Base-by-base conservation (phyloP, 2,329 filamentous ascomycete species). In the Paecilomyces sp. region DNA sequence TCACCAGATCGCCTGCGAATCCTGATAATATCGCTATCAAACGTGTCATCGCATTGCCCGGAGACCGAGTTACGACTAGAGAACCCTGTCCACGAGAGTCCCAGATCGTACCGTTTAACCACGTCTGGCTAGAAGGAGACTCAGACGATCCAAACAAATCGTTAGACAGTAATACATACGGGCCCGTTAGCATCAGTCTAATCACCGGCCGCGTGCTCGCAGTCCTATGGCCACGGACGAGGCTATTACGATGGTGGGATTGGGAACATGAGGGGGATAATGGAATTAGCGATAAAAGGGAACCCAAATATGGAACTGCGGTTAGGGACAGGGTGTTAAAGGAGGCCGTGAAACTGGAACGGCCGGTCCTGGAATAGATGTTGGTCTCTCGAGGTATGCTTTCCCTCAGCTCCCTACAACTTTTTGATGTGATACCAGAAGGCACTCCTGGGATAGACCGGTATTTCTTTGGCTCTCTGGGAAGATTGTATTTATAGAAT, bases 61-160 rank as follows among this genome's bases (percentile, higher is more conserved):
- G 92, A 9, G 93, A 97, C 70, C 79, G 85, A 1, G 85, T 97
- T 31, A 81, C 79, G 58, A 89, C 89, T 50, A 81, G 84, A 60
- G 74, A 79, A 57, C 86, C 86, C 18, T 88, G 86, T 70, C 81
- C 84, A 78, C 70, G 68, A 18, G 64, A 64, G 13, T 74, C 80
- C 50, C 75, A 79, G 55, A 81, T 83, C 63, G 84, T 99, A 24
- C 93, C 92, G 4, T 82, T 82, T 63, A 91, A 91, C 18, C 92
- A 97, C 77, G 82, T 97, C 30, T 99, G 94, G 94, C 86, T 99
- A 0, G 93, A 97, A 72, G 94, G 94, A 1, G 94, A 99, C 71
- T 91, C 89, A 12, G 69, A 67, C 30, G 83, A 84, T 67, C 83
- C 85, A 66, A 81, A 83, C 56, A 84, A 84, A 67, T 91, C 85